A percentile compares a stretch with the other conserved stretches of the same genome.
phyloP scores from a whole-genome alignment of 1,284 basidiomycete species.

The Volvariella surrecta region DNA sequence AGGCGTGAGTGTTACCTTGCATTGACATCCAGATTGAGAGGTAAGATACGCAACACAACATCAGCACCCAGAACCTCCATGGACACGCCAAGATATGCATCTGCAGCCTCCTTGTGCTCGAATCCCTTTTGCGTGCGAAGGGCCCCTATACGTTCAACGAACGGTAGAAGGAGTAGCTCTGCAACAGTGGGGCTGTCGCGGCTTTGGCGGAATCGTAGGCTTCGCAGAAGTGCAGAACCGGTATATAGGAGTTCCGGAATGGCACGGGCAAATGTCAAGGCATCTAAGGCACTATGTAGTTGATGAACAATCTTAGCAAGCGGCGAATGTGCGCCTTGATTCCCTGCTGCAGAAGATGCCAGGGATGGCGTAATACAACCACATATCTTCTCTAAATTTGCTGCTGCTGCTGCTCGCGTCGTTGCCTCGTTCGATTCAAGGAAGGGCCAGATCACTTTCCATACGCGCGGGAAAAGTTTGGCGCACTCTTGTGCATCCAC shows the following conservation, averaged over 20 bases:
- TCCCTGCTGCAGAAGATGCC: slow-evolving; percentile 43
- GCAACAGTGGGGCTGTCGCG: slow-evolving; percentile 50
- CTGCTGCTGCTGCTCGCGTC: slow-evolving; percentile 56
- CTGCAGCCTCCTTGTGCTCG: slow-evolving; percentile 86
- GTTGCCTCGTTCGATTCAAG: slow-evolving; percentile 52
- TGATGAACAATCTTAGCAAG: slow-evolving; percentile 58
- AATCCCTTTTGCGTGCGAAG: slow-evolving; percentile 77
- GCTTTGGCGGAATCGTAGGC: slow-evolving; percentile 29
- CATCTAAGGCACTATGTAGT: slow-evolving; percentile 57
- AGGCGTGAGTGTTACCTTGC: slow-evolving; percentile 52
- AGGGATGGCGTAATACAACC: slow-evolving; percentile 65
- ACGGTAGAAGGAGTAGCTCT: slow-evolving; percentile 61
- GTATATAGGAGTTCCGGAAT: slow-evolving; percentile 69
- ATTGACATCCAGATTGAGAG: slow-evolving; percentile 78
- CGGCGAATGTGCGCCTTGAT: slow-evolving; percentile 43
- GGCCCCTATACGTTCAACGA: slow-evolving; percentile 72
- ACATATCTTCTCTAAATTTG: slow-evolving; percentile 54
- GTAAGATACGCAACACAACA: slow-evolving; percentile 67
- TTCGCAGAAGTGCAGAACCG: slow-evolving; percentile 43
- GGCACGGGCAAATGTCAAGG: slow-evolving; percentile 57
- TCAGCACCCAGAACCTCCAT: slow-evolving; percentile 86
- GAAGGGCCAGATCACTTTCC: slow-evolving; percentile 72
- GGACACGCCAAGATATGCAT: slow-evolving; percentile 73
- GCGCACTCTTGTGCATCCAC: slow-evolving; percentile 41
- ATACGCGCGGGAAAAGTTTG: slow-evolving; percentile 54